phyloP scores from a whole-genome alignment of 2,329 filamentous ascomycete species.

The Westerdykella sp. region DNA sequence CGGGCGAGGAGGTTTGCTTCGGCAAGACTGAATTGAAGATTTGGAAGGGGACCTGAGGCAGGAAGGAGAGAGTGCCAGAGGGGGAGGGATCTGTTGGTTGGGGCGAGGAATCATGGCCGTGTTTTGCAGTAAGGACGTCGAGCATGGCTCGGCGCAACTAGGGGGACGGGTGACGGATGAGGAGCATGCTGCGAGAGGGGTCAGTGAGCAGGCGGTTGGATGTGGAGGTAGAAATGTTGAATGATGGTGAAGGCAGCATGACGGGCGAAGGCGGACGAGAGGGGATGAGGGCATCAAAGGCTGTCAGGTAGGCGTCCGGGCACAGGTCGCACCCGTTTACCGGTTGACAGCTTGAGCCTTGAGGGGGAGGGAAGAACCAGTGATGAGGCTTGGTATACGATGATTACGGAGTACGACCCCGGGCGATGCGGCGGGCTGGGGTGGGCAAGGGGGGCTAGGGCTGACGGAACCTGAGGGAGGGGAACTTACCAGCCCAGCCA shows the following conservation, averaged over 20 bases:
- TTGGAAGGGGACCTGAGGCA: slow-evolving; percentile 31
- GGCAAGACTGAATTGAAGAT: slow-evolving; percentile 28
- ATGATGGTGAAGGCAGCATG: not conserved
- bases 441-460: too few relatives aligned
- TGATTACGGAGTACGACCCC: not conserved
- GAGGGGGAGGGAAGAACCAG: not conserved
- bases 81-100: slow-evolving; percentile 14
- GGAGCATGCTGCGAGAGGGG: slow-evolving; percentile 14
- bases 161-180: not conserved
- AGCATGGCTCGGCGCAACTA: slow-evolving; percentile 23
- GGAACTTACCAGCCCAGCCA: too few relatives aligned
- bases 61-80: slow-evolving; percentile 19
- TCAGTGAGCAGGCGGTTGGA: not conserved
- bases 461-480: too few relatives aligned
- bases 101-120: slow-evolving; percentile 28
- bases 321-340: not conserved
- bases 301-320: not conserved
- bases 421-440: too few relatives aligned
- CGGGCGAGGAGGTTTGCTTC: slow-evolving; percentile 16
- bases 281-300: not conserved
- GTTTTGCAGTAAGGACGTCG: slow-evolving; percentile 34
- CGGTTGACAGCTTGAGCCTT: too few relatives aligned
- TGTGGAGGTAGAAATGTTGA: too few relatives aligned
- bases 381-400: not conserved
- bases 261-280: slow-evolving; percentile 5